phyloP scores from a whole-genome alignment of 169 alveolate species.

The Plasmodium inui region DNA sequence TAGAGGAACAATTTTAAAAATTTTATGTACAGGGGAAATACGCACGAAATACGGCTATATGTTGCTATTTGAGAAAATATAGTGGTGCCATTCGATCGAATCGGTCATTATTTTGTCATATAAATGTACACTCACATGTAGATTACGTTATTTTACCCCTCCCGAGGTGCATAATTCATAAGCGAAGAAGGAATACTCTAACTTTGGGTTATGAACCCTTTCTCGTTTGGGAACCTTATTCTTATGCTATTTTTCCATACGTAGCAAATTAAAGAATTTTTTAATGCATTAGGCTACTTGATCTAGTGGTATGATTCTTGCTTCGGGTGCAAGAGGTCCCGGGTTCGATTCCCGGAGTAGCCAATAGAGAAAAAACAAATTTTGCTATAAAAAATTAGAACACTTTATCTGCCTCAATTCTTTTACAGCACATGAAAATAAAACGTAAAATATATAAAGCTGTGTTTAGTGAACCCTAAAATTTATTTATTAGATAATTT shows the following conservation, averaged over 20 bases:
- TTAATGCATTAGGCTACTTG: slow-evolving; percentile 84
- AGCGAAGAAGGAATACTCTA: background rate
- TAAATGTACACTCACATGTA: background rate
- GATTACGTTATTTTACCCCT: background rate
- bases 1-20: background rate
- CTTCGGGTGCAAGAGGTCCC: slow-evolving; percentile 99
- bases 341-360: slow-evolving; percentile 99
- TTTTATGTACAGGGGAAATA: background rate
- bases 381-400: background rate
- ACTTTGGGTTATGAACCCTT: background rate
- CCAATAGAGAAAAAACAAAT: slow-evolving; percentile 62
- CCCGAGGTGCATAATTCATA: background rate
- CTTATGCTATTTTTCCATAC: background rate
- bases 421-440: too few species aligned
- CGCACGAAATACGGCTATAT: background rate
- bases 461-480: too few species aligned
- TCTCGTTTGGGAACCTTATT: background rate
- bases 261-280: too few species aligned
- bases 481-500: too few species aligned
- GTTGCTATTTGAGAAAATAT: background rate
- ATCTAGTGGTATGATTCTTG: slow-evolving; percentile 99
- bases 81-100: background rate
- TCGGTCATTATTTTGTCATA: background rate
- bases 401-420: too few species aligned
- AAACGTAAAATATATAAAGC: too few species aligned